Conservation (phyloP, 1,139 yeast species). For the Zhuliangozyma parablackwelliae region DNA sequence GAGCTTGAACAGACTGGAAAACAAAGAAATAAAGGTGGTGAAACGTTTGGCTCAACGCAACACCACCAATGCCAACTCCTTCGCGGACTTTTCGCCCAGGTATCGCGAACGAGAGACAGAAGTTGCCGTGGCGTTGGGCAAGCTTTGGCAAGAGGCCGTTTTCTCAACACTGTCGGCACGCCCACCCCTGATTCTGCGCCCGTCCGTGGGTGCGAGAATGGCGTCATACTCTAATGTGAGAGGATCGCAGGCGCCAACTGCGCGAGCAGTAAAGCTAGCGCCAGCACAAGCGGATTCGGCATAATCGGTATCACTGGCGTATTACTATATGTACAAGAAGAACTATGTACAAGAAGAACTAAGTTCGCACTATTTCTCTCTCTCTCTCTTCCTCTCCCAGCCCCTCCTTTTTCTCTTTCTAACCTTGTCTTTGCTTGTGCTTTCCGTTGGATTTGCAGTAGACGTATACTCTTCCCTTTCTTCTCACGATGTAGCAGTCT, state of each 20-base stretch:
- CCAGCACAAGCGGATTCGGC: constrained; percentile 14
- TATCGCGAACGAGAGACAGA: constrained; percentile 33
- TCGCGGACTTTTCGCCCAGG: constrained; percentile 31
- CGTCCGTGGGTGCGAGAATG: constrained; percentile 19
- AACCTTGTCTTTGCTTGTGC: constrained; percentile 97
- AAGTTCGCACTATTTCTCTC: background rate
- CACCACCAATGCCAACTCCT: constrained; percentile 16
- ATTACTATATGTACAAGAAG: constrained; percentile 6
- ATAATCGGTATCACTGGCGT: background rate
- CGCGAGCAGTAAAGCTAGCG: constrained; percentile 37
- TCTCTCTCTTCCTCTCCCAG: no score
- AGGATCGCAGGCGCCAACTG: constrained; percentile 28
- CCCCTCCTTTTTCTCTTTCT: constrained; percentile 5
- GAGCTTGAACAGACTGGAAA: constrained; percentile 46
- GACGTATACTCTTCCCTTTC: constrained; percentile 91
- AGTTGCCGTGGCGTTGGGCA: constrained; percentile 20
- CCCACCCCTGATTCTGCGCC: constrained; percentile 16
- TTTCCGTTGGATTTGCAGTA: constrained; percentile 89
- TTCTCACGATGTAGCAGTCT: constrained; percentile 87
- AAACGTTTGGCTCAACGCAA: constrained; percentile 14
- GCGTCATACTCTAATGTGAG: constrained; percentile 18
- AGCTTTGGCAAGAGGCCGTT: constrained; percentile 43
- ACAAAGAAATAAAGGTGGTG: constrained; percentile 18
- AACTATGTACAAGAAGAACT: background rate
- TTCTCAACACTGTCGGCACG: constrained; percentile 14